These are phyloP conservation scores for Alternaria burnsii DNA, from an alignment of 2,329 filamentous ascomycete genomes.

Conservation along the genomic window DNA sequence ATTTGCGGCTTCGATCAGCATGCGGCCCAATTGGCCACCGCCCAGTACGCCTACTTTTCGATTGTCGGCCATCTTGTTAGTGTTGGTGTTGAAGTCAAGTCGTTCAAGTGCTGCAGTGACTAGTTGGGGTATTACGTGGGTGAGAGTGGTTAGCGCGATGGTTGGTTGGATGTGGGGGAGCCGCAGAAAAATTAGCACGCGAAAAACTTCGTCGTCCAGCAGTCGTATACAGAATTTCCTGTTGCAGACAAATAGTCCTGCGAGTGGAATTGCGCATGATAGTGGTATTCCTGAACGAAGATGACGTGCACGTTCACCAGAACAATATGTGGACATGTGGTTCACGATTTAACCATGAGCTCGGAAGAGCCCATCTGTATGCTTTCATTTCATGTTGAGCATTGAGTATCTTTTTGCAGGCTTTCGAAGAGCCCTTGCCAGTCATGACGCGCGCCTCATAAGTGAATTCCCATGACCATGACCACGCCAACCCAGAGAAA, in stretches of 20 bases:
- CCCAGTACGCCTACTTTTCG: constrained; percentile 49
- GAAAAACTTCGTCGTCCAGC: constrained; percentile 16
- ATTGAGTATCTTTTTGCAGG: constrained; percentile 51
- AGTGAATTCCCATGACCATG: constrained; percentile 47
- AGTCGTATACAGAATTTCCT: constrained; percentile 1
- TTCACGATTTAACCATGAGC: constrained; percentile 46
- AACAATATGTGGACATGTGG: constrained; percentile 10
- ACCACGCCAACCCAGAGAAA: constrained; percentile 52
- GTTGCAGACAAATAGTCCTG: constrained; percentile 8
- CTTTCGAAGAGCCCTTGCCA: constrained; percentile 43
- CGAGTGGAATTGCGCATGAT: not conserved
- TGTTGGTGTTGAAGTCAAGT: constrained; percentile 13
- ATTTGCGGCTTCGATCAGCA: constrained; percentile 90
- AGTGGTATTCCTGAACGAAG: not conserved
- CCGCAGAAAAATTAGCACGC: constrained; percentile 34
- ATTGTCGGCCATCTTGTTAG: constrained; percentile 38
- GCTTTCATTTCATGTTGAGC: constrained; percentile 46
- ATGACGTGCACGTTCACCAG: constrained; percentile 3
- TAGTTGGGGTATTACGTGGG: constrained; percentile 27
- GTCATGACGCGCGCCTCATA: constrained; percentile 50
- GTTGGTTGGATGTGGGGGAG: constrained; percentile 34
- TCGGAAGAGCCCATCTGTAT: constrained; percentile 44
- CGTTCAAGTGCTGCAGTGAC: constrained; percentile 26
- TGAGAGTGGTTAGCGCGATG: constrained; percentile 23
- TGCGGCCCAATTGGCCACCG: constrained; percentile 77